A percentile compares a stretch with the other conserved stretches of the same genome.
These are phyloP conservation scores for Spathaspora sp. DNA, from an alignment of 1,139 yeast species.

Conservation along the genomic window DNA sequence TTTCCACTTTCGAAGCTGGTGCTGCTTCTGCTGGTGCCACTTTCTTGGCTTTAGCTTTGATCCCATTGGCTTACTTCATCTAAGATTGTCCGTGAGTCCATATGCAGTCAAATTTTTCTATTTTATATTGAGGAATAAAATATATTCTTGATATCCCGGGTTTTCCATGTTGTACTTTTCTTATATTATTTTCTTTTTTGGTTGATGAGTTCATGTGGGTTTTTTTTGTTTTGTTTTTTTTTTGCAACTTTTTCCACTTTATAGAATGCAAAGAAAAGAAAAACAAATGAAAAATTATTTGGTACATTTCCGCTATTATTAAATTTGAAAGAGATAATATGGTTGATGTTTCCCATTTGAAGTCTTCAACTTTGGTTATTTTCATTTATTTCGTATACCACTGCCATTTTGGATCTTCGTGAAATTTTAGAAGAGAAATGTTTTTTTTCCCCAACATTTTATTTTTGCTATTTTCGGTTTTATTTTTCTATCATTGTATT, in stretches of 20 bases:
- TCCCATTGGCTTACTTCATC: constrained; percentile 28
- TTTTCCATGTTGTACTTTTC: constrained; percentile 1
- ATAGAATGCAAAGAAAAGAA: neutral
- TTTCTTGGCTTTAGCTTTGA: constrained; percentile 24
- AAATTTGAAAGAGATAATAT: neutral
- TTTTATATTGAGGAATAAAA: constrained; percentile 9
- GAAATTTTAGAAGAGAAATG: neutral
- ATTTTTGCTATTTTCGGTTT: constrained; percentile 1
- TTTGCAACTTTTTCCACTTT: constrained; percentile 1
- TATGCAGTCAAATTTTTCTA: constrained; percentile 9
- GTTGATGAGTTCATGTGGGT: neutral
- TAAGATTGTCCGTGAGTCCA: constrained; percentile 8
- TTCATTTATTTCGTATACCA: constrained; percentile 1
- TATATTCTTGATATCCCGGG: neutral
- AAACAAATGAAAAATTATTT: too few species aligned
- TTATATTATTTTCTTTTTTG: neutral
- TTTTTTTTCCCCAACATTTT: neutral
- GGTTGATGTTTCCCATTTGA: neutral
- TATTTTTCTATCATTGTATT: neutral
- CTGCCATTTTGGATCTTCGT: neutral
- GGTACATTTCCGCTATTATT: neutral
- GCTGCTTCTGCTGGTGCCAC: constrained; percentile 26
- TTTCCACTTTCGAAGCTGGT: constrained; percentile 24
- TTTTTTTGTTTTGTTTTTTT: neutral
- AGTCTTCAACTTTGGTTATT: neutral